Evolutionary conservation across 352 stramenopile species (phyloP).

Genomic region (Globisporangium camurandrum): DNA sequence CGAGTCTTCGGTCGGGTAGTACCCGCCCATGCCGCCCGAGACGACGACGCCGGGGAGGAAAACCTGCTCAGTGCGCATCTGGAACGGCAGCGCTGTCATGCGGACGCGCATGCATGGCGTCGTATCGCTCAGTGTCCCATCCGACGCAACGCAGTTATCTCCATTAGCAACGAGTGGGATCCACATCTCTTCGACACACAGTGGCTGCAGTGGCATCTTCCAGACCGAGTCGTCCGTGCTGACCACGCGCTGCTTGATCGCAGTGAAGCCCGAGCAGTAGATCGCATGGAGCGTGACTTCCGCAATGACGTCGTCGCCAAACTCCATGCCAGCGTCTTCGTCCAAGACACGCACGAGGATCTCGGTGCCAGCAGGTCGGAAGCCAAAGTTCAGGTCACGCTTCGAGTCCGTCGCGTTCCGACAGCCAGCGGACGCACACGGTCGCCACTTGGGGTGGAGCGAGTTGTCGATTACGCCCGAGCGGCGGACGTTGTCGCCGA

Average conservation of each 20-base stretch:
- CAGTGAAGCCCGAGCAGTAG: conserved; percentile 73
- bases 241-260: conserved; percentile 28
- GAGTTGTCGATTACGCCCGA: conserved; percentile 30
- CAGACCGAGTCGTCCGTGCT: conserved; percentile 54
- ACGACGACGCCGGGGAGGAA: conserved; percentile 43
- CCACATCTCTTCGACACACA: conserved; percentile 78
- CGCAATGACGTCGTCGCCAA: conserved; percentile 77
- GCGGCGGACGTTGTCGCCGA: conserved; percentile 59
- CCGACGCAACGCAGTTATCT: conserved; percentile 12
- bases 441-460: conserved; percentile 56
- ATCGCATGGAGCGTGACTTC: conserved; percentile 65
- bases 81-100: conserved; percentile 69
- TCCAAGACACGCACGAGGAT: conserved; percentile 70
- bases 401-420: conserved; percentile 30
- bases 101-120: conserved; percentile 64
- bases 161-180: conserved; percentile 36
- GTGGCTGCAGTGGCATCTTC: conserved; percentile 50
- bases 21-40: conserved; percentile 65
- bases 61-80: conserved; percentile 56
- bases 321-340: conserved; percentile 82
- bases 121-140: conserved; percentile 1
- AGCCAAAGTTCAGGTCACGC: conserved; percentile 81
- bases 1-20: conserved; percentile 47
- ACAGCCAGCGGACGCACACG: conserved; percentile 41
- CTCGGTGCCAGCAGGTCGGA: conserved; percentile 66